Evolutionary conservation across 179 eudicot genomes (phyloP).

Genomic region (Gypsophila paniculata): DNA sequence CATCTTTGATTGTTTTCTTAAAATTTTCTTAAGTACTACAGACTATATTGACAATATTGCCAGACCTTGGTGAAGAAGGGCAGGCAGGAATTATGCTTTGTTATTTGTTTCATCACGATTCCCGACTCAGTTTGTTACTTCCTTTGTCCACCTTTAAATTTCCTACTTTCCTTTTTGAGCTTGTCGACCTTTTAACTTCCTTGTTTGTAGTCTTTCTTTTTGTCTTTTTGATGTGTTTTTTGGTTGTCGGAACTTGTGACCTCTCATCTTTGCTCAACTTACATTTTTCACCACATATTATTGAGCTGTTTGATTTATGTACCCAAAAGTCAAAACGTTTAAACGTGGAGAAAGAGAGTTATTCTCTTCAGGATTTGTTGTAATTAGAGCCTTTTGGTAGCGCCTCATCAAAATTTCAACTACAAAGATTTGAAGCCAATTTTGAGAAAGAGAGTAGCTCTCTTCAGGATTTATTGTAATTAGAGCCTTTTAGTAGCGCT

Average conservation of each 20-base stretch:
- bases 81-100: neutral
- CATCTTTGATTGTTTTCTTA: constrained; percentile 17
- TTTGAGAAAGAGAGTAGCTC: neutral
- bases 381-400: neutral
- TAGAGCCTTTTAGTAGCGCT: neutral
- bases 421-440: neutral
- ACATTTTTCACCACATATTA: neutral
- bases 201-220: too few relatives aligned
- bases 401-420: neutral
- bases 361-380: neutral
- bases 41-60: neutral
- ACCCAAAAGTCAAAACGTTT: too few relatives aligned
- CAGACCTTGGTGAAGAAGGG: neutral
- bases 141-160: neutral
- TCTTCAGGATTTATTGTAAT: neutral
- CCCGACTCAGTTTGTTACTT: neutral
- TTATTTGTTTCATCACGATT: neutral
- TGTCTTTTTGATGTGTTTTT: too few relatives aligned
- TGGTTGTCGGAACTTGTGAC: neutral
- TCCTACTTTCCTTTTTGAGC: neutral
- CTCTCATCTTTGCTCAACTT: neutral
- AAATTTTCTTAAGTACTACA: neutral
- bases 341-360: neutral
- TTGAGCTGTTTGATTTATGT: neutral
- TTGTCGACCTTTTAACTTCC: neutral